Evolutionary conservation across 176 grass and related monocot genomes (phyloP), one percentile per base, ranked within the genome.

Genomic region (Hsuehochloa calcarea): DNA sequence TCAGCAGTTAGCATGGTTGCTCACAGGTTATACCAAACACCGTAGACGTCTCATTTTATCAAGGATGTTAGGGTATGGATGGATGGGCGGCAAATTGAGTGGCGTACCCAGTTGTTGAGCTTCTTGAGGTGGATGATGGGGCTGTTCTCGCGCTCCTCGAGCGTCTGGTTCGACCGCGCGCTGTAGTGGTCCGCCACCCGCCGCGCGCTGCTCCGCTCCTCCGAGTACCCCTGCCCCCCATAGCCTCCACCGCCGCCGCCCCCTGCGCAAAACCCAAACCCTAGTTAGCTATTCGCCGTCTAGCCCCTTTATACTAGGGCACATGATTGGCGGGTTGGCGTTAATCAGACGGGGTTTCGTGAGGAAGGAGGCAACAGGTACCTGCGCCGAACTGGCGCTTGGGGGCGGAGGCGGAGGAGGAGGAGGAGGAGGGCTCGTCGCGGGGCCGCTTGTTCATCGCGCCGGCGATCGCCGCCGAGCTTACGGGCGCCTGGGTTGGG

Each of bases 111-210:
- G 85, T 98, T 98, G 66, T 98, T 98, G 25, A 98, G 90, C 85
- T 99, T 99, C 78, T 99, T 99, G 83, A 99, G 89, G 87, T 96
- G 96, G 83, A 99, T 99, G 83, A 99, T 99, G 56, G 96, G 96
- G 68, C 93, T 99, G 52, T 90, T 94, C 87, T 94, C 96, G 22
- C 96, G 89, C 84, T 98, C 90, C 90, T 98, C 90, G 34, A 98
- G 93, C 61, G 96, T 95, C 90, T 98, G 96, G 81, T 98, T 98
- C 65, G 93, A 95, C 45, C 96, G 92, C 44, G 96, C 89, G 78
- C 96, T 98, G 85, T 98, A 98, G 80, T 98, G 96, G 47, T 98
- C 96, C 61, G 93, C 96, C 72, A 98, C 96, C 12, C 68, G 89
- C 68, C 58, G 81, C 39, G 89, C 86, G 70, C 80, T 90, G 44